Base-by-base conservation (phyloP, 164 flowering plant species). In the Aristolochia fimbriata region DNA sequence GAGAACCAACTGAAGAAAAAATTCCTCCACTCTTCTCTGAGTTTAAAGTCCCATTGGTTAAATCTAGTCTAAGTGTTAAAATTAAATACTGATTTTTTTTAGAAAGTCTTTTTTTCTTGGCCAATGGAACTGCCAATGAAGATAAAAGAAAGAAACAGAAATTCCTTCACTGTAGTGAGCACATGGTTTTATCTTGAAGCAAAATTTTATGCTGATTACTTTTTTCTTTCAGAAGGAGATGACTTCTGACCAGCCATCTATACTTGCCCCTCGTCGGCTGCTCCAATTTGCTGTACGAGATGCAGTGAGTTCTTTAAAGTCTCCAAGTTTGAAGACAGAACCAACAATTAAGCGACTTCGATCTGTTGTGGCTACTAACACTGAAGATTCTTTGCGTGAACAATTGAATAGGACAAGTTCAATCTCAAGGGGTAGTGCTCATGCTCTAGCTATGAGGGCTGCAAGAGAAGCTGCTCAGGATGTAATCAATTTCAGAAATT, bases 271-370 rank as follows among this genome's bases (percentile, higher is more conserved):
- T 57, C 74, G 91, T 15, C 76, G 99, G 66, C 74, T 93, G 43
- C 93, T 90, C 65, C 97, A 93, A 49, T 90, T 81, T 85, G 99
- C 99, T 48, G 87, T 93, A 6, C 70, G 97, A 60, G 99, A 93
- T 68, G 99, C 99, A 0, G 85, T 91, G 47, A 91, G 75, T 51
- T 76, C 80, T 68, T 54, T 76, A 13, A 72, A 76, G 63, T 67
- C 88, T 24, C 63, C 86, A n/a, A 75, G 47, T 65, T 52, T 65
- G 19, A 59, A 60, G 45, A 27, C 54, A 15, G 87, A 79, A 55
- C 83, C 91, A 54, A 56, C 78, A 27, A 20, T 61, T n/a, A 86
- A 83, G 69, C 97, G 95, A 46, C 85, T 91, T 57, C 83, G 89
- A 1, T 93, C 97, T 19, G 92, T 86, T 63, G 93, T 90, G 20